phyloP scores from a whole-genome alignment of 306 rosid genomes.

The Biancaea sappan region DNA sequence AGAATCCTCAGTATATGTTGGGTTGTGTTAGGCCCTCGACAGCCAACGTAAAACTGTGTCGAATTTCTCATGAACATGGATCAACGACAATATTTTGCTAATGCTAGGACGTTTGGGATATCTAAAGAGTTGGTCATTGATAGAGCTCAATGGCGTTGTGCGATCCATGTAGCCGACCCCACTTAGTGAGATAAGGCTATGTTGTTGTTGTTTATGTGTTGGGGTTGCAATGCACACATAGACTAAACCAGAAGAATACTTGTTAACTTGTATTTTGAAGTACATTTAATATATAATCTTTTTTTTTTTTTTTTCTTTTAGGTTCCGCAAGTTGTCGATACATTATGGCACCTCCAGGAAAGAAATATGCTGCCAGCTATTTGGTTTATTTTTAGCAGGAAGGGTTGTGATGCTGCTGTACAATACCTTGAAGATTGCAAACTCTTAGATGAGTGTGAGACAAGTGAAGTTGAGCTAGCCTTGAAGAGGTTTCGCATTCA shows the following conservation, averaged over 20 bases:
- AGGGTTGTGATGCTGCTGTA: constrained; percentile 95
- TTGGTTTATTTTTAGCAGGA: constrained; percentile 99
- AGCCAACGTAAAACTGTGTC: no score
- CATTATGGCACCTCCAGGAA: constrained; percentile 79
- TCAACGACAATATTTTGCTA: no score
- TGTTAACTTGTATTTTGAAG: constrained; percentile 11
- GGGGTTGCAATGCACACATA: constrained; percentile 7
- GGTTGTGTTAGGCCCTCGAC: no score
- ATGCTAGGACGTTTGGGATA: no score
- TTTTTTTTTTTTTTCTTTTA: constrained; percentile 32
- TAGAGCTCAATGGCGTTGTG: no score
- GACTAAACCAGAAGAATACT: constrained; percentile 11
- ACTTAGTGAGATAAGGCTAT: no score
- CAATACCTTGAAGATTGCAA: constrained; percentile 77
- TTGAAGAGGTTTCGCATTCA: constrained; percentile 82
- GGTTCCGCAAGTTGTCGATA: constrained; percentile 92
- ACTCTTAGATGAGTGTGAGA: constrained; percentile 83
- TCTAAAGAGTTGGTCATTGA: no score
- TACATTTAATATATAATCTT: neutral
- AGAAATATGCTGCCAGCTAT: constrained; percentile 94
- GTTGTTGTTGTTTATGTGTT: no score
- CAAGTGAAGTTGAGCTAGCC: constrained; percentile 84
- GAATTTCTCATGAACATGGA: no score
- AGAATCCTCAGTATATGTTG: no score
- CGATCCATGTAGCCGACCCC: no score